Percentiles rank a stretch among this genome's conserved stretches.
These are phyloP conservation scores for Phialocephala subalpina DNA, from an alignment of 2,329 filamentous ascomycete genomes.

Conservation along the genomic window DNA sequence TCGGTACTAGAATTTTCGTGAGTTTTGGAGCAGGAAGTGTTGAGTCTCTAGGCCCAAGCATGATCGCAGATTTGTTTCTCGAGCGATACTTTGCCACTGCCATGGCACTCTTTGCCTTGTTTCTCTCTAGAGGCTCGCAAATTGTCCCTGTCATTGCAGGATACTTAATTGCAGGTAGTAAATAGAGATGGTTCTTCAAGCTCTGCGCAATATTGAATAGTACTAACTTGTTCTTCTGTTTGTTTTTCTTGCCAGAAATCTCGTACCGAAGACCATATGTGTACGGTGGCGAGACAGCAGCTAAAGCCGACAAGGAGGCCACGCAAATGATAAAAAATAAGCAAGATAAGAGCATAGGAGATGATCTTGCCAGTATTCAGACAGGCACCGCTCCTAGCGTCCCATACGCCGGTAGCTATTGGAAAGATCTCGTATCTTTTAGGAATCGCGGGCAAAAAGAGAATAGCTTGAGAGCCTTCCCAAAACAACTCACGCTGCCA, in stretches of 20 bases:
- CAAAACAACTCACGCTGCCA: slow-evolving; percentile 34
- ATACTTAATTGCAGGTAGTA: slow-evolving; percentile 43
- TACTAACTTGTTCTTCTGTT: slow-evolving; percentile 41
- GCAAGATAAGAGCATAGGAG: slow-evolving; percentile 20
- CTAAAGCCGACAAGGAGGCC: slow-evolving; percentile 36
- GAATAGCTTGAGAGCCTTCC: slow-evolving; percentile 29
- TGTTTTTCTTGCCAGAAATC: slow-evolving; percentile 48
- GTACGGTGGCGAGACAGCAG: slow-evolving; percentile 37
- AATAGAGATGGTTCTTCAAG: slow-evolving; percentile 50
- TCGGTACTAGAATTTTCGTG: slow-evolving; percentile 45
- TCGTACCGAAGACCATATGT: slow-evolving; percentile 39
- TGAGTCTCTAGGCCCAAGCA: slow-evolving; percentile 46
- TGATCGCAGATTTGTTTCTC: slow-evolving; percentile 39
- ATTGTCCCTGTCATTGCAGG: slow-evolving; percentile 47
- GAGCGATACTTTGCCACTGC: slow-evolving; percentile 36
- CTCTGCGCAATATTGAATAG: slow-evolving; percentile 44
- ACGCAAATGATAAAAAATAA: slow-evolving; percentile 29
- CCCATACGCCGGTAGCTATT: slow-evolving; percentile 42
- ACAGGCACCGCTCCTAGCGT: slow-evolving; percentile 7
- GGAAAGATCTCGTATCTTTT: slow-evolving; percentile 42
- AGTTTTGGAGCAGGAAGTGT: slow-evolving; percentile 41
- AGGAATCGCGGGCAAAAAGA: slow-evolving; percentile 33
- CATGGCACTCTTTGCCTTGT: slow-evolving; percentile 46
- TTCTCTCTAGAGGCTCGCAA: slow-evolving; percentile 45
- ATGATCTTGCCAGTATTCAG: background rate